These are phyloP conservation scores for Podaxis sp. DNA, from an alignment of 768 basidiomycete species.

Conservation along the genomic window DNA sequence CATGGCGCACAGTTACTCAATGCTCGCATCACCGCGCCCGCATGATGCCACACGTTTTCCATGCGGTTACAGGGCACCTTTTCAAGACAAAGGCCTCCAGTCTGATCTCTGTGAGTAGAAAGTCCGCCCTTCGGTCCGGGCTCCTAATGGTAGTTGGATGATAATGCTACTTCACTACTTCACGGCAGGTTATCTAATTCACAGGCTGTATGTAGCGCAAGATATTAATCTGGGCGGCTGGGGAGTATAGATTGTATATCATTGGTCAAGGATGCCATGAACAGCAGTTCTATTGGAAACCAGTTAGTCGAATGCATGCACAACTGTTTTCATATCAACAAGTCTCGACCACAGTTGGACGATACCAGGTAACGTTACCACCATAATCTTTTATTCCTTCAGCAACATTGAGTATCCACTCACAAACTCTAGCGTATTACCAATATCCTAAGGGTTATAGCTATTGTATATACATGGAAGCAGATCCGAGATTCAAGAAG, in stretches of 20 bases:
- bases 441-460: background rate
- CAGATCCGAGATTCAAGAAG: background rate
- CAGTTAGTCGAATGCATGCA: background rate
- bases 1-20: too few relatives aligned
- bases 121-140: too few relatives aligned
- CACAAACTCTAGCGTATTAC: background rate
- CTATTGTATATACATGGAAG: background rate
- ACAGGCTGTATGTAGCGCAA: too few relatives aligned
- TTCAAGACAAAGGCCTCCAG: too few relatives aligned
- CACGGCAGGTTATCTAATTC: too few relatives aligned
- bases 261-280: background rate
- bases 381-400: background rate
- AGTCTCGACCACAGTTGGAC: background rate
- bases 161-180: too few relatives aligned
- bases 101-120: too few relatives aligned
- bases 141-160: too few relatives aligned
- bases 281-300: background rate
- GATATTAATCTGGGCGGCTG: background rate
- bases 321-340: background rate
- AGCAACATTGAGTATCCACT: background rate
- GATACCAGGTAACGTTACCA: background rate
- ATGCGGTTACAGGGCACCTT: too few relatives aligned
- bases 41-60: too few relatives aligned
- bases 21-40: too few relatives aligned
- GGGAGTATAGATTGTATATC: background rate